These are phyloP conservation scores for Trichoderma erinaceum DNA, from an alignment of 495 filamentous ascomycete genomes.

Conservation along the genomic window DNA sequence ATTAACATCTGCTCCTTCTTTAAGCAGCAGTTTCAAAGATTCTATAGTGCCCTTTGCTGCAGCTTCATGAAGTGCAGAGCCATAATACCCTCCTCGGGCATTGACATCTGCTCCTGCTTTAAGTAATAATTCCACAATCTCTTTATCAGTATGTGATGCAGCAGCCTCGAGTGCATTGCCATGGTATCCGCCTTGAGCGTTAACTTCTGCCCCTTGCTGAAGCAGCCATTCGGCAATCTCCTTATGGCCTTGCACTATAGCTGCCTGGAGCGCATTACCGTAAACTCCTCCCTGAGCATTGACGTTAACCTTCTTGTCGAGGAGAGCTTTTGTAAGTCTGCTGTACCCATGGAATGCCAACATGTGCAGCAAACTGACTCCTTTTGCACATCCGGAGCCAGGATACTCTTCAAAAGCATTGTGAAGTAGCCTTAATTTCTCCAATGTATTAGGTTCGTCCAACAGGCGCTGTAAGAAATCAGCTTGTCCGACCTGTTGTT, in stretches of 20 bases:
- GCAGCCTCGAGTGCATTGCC: not conserved
- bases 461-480: not conserved
- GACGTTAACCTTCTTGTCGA: conserved; percentile 13
- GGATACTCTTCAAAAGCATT: not conserved
- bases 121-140: not conserved
- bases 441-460: not conserved
- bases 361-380: not conserved
- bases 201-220: not conserved
- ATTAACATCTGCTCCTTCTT: not conserved
- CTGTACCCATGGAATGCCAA: not conserved
- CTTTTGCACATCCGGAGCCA: not conserved
- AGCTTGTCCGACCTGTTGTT: not conserved
- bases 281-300: not conserved
- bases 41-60: too few species aligned
- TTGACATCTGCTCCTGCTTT: not conserved
- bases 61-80: not conserved
- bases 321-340: not conserved
- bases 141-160: too few species aligned
- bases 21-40: not conserved
- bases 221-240: not conserved
- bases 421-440: not conserved
- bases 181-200: not conserved
- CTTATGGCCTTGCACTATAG: not conserved
- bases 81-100: not conserved
- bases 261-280: not conserved